Base-by-base conservation (phyloP, 495 filamentous ascomycete genomes). In the Evernia prunastri region DNA sequence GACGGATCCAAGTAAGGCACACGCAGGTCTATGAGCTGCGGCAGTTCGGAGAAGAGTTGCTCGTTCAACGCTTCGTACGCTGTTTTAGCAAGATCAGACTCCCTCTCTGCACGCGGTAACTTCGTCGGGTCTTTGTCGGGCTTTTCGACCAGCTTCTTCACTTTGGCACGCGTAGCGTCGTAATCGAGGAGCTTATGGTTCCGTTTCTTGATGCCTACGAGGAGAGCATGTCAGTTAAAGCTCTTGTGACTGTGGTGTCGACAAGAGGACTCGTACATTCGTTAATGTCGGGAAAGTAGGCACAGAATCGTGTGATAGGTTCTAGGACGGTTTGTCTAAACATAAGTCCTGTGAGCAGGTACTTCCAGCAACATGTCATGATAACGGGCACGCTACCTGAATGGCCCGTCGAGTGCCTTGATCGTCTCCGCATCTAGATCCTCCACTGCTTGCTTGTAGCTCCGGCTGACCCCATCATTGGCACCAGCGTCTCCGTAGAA, bases 281-380 rank as follows among this genome's bases (percentile, higher is more conserved):
- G 75, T 98, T 98, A 67, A 97, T 92, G 73, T 98, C 94, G 8
- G 95, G 95, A 77, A 98, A 98, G 79, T 98, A 98, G 61, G 92
- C 90, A 74, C 94, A 97, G 79, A 97, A 98, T 56, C 91, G 82
- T 63, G 86, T 86, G 70, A 98, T 98, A 33, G 94, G 94, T 63
- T 98, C 94, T 11, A 98, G 80, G 29, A 98, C 94, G 3, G 93
- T 97, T 23, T 90, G 90, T 67, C 91, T 90, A 68, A 54, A n/a
- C 31, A n/a, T 9, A 9, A 57, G 20, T 18, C n/a, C 27, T 47
- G 53, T 60, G 7, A 57, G 61, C 20, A 39, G 12, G 45, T 47
- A 3, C 29, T 49, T 10, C 36, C 51, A 8, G 17, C 49, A 2
- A 17, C 29, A 3, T 43, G 47, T n/a, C 42, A n/a, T 61, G 18